phyloP scores from a whole-genome alignment of 2,329 filamentous ascomycete species.

The Nigrograna mackinnonii region DNA sequence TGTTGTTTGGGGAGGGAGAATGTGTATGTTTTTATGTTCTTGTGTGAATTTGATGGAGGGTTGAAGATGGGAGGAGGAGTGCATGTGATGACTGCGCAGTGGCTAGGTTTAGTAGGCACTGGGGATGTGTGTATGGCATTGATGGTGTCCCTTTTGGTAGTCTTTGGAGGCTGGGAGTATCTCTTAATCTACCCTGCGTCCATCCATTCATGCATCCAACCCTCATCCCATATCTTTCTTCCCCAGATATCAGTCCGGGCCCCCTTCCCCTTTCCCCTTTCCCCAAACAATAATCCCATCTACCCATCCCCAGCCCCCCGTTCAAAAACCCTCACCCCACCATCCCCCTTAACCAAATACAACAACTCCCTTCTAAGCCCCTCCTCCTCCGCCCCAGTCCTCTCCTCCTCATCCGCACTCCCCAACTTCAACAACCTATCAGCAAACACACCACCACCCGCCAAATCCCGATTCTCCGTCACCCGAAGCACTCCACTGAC shows the following conservation, averaged over 20 bases:
- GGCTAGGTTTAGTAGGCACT: too few species aligned
- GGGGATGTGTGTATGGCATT: neutral
- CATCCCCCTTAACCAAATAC: slow-evolving; percentile 81
- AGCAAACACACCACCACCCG: slow-evolving; percentile 27
- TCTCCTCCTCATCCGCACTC: slow-evolving; percentile 44
- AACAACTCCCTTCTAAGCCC: slow-evolving; percentile 69
- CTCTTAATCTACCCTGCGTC: neutral
- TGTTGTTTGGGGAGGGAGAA: too few species aligned
- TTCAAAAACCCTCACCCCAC: slow-evolving; percentile 81
- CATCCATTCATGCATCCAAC: neutral
- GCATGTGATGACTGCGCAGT: too few species aligned
- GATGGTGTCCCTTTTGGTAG: neutral
- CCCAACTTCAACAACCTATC: slow-evolving; percentile 18
- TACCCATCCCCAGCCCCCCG: slow-evolving; percentile 60
- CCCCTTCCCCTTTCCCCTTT: neutral
- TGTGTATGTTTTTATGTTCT: too few species aligned
- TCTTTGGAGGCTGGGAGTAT: neutral
- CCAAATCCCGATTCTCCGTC: slow-evolving; percentile 55
- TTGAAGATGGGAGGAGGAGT: too few species aligned
- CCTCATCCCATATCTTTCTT: neutral
- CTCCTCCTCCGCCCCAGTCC: slow-evolving; percentile 18
- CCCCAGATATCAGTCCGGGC: neutral
- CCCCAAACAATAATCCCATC: neutral
- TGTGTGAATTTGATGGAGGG: too few species aligned
- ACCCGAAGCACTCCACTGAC: slow-evolving; percentile 86